Evolutionary conservation across 306 rosid species (phyloP), one percentile per base, ranked within the genome.

Genomic region (Arachis hypogaea): DNA sequence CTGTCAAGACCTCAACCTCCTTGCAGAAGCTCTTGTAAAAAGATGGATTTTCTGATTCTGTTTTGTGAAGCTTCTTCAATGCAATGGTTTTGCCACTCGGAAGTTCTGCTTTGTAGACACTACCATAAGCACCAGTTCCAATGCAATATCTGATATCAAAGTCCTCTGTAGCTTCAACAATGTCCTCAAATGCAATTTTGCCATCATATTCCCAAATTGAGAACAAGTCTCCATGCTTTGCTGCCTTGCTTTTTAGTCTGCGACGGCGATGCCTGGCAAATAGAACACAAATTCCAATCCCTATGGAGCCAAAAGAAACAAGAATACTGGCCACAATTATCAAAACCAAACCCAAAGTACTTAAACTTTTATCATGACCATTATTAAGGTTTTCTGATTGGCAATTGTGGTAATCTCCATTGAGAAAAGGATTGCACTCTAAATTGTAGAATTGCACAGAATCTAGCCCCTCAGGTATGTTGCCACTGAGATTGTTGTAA

Each of bases 121-220:
- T 66, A 2, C 67, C 79, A 66, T 66, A 75, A 5, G 68, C 51
- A 14, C 79, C 79, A 2, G 79, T 57, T 18, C 73, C 79, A 14
- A 75, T 57, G 60, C 79, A 75, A 38, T 74, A 74, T n/a, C 8
- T 54, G 1, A 74, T 7, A 64, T 64, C 72, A 54, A 74, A 74
- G 56, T 74, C 43, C 5, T 76, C 45, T 4, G 73, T 66, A 33
- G 80, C 74, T 11, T 66, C 10, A 45, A 57, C 18, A n/a, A 76
- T 66, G 50, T 76, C 80, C 9, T 76, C 74, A 76, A 44, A 76
- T 57, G 80, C 80, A 30, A 76, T 66, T 18, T 67, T 76, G 6
- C 73, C 74, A 18, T 66, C 80, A 57, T 57, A 76, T 42, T 76
- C 55, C 64, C 72, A 74, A 7, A 75, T 45, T 29, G 73, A 75